Conservation (phyloP, 352 stramenopile genomes). For the Phytophthora pistaciae region DNA sequence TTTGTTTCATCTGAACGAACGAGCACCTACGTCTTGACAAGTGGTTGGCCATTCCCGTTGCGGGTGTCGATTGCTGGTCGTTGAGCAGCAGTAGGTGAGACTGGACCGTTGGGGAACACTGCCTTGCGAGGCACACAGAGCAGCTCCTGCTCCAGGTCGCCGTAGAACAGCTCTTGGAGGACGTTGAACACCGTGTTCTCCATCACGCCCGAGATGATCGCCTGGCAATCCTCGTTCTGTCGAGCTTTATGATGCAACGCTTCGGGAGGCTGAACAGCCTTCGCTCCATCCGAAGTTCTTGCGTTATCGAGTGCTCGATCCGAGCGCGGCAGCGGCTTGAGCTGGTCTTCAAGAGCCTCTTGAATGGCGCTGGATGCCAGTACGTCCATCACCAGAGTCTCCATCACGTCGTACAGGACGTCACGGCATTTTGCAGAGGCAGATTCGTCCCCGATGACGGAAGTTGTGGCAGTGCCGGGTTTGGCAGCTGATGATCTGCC, state of each 20-base stretch:
- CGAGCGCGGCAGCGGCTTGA: constrained; percentile 35
- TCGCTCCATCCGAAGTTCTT: constrained; percentile 10
- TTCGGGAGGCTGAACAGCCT: constrained; percentile 8
- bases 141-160: constrained; percentile 76
- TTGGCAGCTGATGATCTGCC: constrained; percentile 13
- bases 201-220: constrained; percentile 65
- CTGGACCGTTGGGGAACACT: constrained; percentile 47
- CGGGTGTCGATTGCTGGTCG: constrained; percentile 2
- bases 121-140: constrained; percentile 68
- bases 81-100: constrained; percentile 5
- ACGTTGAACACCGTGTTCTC: constrained; percentile 88
- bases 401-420: constrained; percentile 66
- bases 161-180: constrained; percentile 85
- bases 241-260: constrained; percentile 38
- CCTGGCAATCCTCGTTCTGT: constrained; percentile 69
- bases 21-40: constrained; percentile 20
- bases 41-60: constrained; percentile 21
- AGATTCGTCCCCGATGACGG: constrained; percentile 9
- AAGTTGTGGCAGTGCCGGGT: constrained; percentile 12
- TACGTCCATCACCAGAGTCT: constrained; percentile 65
- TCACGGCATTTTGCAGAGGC: constrained; percentile 41
- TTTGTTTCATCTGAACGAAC: constrained; percentile 9
- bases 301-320: constrained; percentile 36
- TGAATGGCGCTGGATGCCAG: constrained; percentile 63
- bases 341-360: constrained; percentile 50